Conservation (phyloP, 805 yeast genomes). For the Saturnispora quitensis region DNA sequence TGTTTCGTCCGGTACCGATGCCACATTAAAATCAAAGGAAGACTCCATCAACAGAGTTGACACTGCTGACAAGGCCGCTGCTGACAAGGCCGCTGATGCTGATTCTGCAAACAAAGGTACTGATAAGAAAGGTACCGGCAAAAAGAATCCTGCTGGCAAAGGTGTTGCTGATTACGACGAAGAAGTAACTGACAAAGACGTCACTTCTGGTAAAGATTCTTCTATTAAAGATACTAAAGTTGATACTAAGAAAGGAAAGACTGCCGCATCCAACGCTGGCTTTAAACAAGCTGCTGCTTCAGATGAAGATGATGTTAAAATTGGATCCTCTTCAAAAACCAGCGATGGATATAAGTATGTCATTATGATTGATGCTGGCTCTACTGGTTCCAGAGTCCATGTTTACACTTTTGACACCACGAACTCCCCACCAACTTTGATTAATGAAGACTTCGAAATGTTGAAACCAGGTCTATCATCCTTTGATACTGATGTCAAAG, state of each 20-base stretch:
- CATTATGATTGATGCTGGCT: constrained; percentile 95
- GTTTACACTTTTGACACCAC: constrained; percentile 88
- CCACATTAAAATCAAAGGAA: constrained; percentile 11
- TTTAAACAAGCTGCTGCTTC: neutral
- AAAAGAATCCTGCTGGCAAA: neutral
- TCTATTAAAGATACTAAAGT: neutral
- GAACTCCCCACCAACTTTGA: constrained; percentile 68
- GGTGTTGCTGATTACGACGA: neutral
- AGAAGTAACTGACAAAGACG: neutral
- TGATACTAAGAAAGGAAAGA: neutral
- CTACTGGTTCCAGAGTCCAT: constrained; percentile 94
- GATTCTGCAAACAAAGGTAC: neutral
- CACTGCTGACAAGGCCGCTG: neutral
- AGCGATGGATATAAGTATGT: constrained; percentile 48
- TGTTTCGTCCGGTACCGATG: constrained; percentile 12
- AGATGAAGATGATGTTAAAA: neutral
- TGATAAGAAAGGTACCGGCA: neutral
- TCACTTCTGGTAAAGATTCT: neutral
- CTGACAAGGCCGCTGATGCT: neutral
- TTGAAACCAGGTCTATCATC: constrained; percentile 86
- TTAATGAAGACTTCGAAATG: constrained; percentile 80
- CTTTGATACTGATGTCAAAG: constrained; percentile 66
- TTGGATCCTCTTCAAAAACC: neutral
- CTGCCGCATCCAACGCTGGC: neutral
- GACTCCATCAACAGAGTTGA: constrained; percentile 8